Evolutionary conservation across 164 flowering plant genomes (phyloP).

Genomic region (Macadamia integrifolia): DNA sequence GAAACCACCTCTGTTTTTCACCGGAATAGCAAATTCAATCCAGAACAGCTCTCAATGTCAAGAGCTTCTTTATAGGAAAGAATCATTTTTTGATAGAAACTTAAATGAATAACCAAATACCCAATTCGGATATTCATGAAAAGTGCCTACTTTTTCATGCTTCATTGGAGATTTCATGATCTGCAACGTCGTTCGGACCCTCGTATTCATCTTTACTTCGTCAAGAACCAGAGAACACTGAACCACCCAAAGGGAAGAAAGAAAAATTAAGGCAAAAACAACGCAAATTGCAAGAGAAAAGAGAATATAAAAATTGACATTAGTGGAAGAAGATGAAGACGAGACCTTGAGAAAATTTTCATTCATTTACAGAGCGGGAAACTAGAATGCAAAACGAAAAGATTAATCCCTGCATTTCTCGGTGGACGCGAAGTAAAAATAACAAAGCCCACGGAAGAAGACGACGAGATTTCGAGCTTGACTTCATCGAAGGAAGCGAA

Average conservation of each 20-base stretch:
- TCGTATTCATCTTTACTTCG: conserved; percentile 41
- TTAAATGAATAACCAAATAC: conserved; percentile 1
- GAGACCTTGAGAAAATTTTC: conserved; percentile 16
- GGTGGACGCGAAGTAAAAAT: conserved; percentile 15
- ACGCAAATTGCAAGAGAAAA: not conserved
- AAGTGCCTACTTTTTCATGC: conserved; percentile 42
- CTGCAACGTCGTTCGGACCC: conserved; percentile 38
- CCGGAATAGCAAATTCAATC: conserved; percentile 7
- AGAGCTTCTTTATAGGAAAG: not conserved
- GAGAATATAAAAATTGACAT: not conserved
- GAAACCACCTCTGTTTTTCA: conserved; percentile 4
- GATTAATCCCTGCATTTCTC: conserved; percentile 16
- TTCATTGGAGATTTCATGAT: conserved; percentile 36
- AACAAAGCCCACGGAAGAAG: conserved; percentile 13
- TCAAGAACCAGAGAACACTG: conserved; percentile 11
- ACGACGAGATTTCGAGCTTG: conserved; percentile 10
- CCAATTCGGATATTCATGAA: conserved; percentile 8
- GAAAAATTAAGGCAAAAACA: not conserved
- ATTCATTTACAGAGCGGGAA: conserved; percentile 24
- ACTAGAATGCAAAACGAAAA: conserved; percentile 19
- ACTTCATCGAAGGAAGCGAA: conserved; percentile 11
- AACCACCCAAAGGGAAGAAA: not conserved
- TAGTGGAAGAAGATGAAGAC: conserved; percentile 3
- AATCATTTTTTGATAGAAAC: conserved; percentile 15
- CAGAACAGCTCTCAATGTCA: not conserved